A percentile compares a stretch with the other conserved stretches of the same genome.
Evolutionary conservation across 2,329 filamentous ascomycete genomes (phyloP).

Genomic region (Xylaria sp.): DNA sequence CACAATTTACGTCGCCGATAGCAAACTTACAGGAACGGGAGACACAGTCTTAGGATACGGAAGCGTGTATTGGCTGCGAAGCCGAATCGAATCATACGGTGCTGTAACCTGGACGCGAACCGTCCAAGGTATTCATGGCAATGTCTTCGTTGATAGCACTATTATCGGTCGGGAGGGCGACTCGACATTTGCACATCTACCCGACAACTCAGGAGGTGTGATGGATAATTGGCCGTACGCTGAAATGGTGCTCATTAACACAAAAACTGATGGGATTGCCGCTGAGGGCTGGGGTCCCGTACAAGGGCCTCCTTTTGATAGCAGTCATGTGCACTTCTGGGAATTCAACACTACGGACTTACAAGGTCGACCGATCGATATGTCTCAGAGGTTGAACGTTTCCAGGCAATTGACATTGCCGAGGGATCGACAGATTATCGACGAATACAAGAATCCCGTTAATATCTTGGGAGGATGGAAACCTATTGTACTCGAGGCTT

Average conservation of each 20-base stretch:
- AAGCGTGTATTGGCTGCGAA: constrained; percentile 32
- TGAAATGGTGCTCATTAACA: constrained; percentile 32
- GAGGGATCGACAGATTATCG: constrained; percentile 14
- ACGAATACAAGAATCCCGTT: constrained; percentile 16
- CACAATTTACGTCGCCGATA: constrained; percentile 27
- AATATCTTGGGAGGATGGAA: constrained; percentile 33
- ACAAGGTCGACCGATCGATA: constrained; percentile 18
- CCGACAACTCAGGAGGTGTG: constrained; percentile 31
- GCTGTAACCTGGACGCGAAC: constrained; percentile 36
- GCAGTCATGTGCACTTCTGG: constrained; percentile 29
- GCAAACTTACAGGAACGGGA: constrained; percentile 26
- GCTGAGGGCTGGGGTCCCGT: constrained; percentile 34
- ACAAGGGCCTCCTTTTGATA: constrained; percentile 32
- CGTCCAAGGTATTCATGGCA: constrained; percentile 32
- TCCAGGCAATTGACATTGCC: constrained; percentile 27
- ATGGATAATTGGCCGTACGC: constrained; percentile 37
- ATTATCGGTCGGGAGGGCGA: constrained; percentile 25
- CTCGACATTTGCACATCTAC: constrained; percentile 31
- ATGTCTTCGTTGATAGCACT: constrained; percentile 31
- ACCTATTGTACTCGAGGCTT: constrained; percentile 22
- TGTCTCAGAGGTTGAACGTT: constrained; percentile 26
- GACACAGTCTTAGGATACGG: constrained; percentile 31
- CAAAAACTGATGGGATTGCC: constrained; percentile 25
- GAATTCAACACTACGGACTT: constrained; percentile 35
- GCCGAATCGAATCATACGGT: constrained; percentile 26